These are phyloP conservation scores for Kodamaea sp. DNA, from an alignment of 1,139 yeast genomes.

Conservation along the genomic window DNA sequence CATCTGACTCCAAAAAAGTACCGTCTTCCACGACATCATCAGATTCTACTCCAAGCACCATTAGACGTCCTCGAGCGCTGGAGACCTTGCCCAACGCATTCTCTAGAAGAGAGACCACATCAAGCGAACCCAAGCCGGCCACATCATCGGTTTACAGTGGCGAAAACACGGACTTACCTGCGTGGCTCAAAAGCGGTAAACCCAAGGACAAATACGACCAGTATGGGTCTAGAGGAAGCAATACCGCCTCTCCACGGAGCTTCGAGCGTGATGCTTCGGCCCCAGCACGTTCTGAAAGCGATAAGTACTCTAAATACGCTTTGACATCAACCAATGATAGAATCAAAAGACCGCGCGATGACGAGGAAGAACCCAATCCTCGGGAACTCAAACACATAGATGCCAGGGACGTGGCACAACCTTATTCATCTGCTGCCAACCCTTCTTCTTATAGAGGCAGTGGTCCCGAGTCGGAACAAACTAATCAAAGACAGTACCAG, in stretches of 20 bases:
- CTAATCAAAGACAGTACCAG: conserved; percentile 26
- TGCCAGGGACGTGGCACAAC: conserved; percentile 15
- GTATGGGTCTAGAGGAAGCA: conserved; percentile 27
- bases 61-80: no score
- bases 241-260: no score
- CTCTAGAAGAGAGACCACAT: conserved; percentile 24
- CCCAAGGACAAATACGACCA: conserved; percentile 40
- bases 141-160: conserved; percentile 29
- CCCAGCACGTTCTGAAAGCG: conserved; percentile 1
- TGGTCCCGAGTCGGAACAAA: conserved; percentile 5
- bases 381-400: conserved; percentile 2
- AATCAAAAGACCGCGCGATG: conserved; percentile 14
- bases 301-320: conserved; percentile 33
- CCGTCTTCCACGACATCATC: no score
- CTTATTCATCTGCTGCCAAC: conserved; percentile 35
- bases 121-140: conserved; percentile 8
- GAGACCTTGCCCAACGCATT: conserved; percentile 22
- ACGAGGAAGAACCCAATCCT: conserved; percentile 15
- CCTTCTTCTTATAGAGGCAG: conserved; percentile 21
- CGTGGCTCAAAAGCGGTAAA: conserved; percentile 39
- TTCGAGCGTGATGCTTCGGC: conserved; percentile 3
- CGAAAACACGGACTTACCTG: conserved; percentile 31
- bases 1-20: not conserved
- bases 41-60: no score
- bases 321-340: conserved; percentile 3